phyloP scores from a whole-genome alignment of 148 eudicot genomes.

The Chenopodium formosanum region DNA sequence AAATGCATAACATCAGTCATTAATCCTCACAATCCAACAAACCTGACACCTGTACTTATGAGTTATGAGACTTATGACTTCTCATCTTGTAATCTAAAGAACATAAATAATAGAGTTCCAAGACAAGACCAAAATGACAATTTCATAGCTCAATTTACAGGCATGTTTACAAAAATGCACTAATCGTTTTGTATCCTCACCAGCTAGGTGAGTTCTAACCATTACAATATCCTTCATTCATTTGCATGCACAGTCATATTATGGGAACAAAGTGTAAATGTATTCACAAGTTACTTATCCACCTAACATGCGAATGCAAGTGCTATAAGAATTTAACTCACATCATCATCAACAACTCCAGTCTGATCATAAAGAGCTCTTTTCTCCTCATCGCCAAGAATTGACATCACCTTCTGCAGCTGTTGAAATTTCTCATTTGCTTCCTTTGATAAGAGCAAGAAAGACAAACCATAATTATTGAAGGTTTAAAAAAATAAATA shows the following conservation, averaged over 20 bases:
- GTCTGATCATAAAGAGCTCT: constrained; percentile 90
- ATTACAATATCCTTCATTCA: not conserved
- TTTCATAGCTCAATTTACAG: not conserved
- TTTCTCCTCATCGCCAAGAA: constrained; percentile 95
- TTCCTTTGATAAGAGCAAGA: constrained; percentile 38
- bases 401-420: constrained; percentile 89
- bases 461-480: not conserved
- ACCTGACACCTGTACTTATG: not conserved
- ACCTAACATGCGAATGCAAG: not conserved
- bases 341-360: constrained; percentile 93
- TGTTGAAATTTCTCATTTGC: constrained; percentile 98
- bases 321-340: constrained; percentile 40
- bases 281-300: not conserved
- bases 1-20: not conserved
- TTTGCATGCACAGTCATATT: not conserved
- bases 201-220: not conserved
- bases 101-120: not conserved
- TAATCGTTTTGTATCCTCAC: not conserved
- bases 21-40: not conserved
- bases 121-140: not conserved
- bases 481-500: not conserved
- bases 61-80: not conserved
- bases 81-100: not conserved
- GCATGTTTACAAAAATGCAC: not conserved
- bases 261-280: not conserved